Evolutionary conservation across 345 rosid genomes (phyloP), one percentile per base, ranked within the genome.

Genomic region (Jatropha curcas): DNA sequence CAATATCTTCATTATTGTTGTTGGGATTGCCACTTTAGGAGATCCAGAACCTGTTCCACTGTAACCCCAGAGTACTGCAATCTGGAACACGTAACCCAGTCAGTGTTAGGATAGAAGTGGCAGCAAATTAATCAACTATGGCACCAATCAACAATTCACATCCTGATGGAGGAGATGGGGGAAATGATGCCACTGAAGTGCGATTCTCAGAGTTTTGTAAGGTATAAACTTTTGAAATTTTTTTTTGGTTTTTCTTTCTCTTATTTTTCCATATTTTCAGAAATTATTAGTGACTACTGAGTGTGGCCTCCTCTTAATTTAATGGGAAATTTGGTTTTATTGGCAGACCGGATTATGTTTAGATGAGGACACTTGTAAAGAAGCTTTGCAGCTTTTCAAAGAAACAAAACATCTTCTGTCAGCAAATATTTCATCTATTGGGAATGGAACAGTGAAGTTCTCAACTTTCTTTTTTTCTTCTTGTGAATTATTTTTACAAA

Each of bases 321-420:
- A 22, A 39, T 27, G 53, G 27, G 62, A 22, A 14, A 1, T n/a
- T 56, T 70, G 66, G 69, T 28, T 57, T 76, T 75, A 24, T 55
- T 82, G 72, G 73, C 88, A 94, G 97, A 86, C 81, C 74, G 89
- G 61, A 48, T 81, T 92, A 11, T 81, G 77, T 5, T 69, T 90
- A 74, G 92, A 86, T 8, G 97, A 87, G 82, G 80, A 69, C n/a
- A 71, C 79, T 34, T 84, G 56, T 25, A 52, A 56, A 0, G 83
- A 88, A 65, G 86, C 82, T 20, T 65, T 84, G 84, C 82, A 82
- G 86, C 86, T 92, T 79, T 92, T 88, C 76, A 83, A 75, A 68
- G 91, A 86, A 78, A 92, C 97, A 22, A 89, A 85, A 71, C 91
- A 87, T 58, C 84, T 88, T 68, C 52, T 92, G 79, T 62, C 79